These are phyloP conservation scores for Xylariomycetidae sp. DNA, from an alignment of 2,329 filamentous ascomycete genomes.

Conservation along the genomic window DNA sequence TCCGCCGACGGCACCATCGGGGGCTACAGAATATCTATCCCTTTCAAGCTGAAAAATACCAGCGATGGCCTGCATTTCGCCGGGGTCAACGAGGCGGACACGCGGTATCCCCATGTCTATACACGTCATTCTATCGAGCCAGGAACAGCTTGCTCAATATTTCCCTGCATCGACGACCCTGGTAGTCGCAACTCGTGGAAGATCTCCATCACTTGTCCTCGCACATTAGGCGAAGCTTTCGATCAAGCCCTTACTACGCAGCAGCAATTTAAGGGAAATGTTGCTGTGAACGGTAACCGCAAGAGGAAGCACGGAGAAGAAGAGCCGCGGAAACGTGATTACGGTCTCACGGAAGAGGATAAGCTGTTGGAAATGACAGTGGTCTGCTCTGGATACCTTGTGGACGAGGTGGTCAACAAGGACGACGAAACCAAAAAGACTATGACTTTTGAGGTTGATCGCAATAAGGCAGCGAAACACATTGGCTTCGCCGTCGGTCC, in stretches of 20 bases:
- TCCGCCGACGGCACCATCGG: conserved; percentile 29
- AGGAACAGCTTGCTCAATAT: conserved; percentile 77
- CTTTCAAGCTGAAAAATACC: conserved; percentile 69
- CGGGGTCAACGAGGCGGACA: conserved; percentile 72
- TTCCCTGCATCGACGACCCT: conserved; percentile 87
- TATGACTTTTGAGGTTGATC: conserved; percentile 73
- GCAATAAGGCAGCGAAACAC: conserved; percentile 76
- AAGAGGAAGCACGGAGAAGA: conserved; percentile 36
- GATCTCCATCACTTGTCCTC: conserved; percentile 77
- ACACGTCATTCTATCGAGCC: conserved; percentile 75
- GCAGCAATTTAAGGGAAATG: conserved; percentile 16
- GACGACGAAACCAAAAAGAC: conserved; percentile 78
- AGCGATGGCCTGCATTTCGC: conserved; percentile 90
- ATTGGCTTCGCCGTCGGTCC: conserved; percentile 91
- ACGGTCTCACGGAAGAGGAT: conserved; percentile 63
- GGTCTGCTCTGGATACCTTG: conserved; percentile 82
- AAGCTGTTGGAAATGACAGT: conserved; percentile 84
- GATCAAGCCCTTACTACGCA: conserved; percentile 41
- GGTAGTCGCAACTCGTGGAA: conserved; percentile 80
- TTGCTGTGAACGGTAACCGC: conserved; percentile 24
- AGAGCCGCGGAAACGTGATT: conserved; percentile 30
- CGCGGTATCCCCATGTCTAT: conserved; percentile 85
- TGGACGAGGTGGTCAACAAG: conserved; percentile 74
- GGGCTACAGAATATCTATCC: conserved; percentile 53
- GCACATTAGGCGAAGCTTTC: conserved; percentile 76